A percentile compares a stretch with the other conserved stretches of the same genome.
phyloP scores from a whole-genome alignment of 1,284 basidiomycete species.

The Irpex sp. region DNA sequence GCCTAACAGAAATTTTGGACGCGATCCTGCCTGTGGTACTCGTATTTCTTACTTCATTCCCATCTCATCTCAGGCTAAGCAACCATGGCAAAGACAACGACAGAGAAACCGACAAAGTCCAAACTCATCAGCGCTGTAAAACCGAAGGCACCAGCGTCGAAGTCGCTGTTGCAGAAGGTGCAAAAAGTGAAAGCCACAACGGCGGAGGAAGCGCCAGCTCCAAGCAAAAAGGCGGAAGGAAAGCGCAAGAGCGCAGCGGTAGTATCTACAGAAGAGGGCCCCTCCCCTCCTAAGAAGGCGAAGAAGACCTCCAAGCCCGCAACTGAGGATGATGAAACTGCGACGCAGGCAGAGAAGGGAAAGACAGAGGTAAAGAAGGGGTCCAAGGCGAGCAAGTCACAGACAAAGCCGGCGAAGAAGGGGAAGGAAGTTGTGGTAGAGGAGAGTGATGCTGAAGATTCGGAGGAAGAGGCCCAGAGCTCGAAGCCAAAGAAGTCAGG shows the following conservation, averaged over 20 bases:
- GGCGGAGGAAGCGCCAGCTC: slow-evolving; percentile 10
- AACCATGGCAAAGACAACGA: slow-evolving; percentile 13
- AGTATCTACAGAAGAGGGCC: slow-evolving; percentile 18
- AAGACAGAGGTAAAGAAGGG: slow-evolving; percentile 6
- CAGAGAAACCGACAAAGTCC: slow-evolving; percentile 12
- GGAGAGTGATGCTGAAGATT: slow-evolving; percentile 1
- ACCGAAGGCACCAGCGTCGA: slow-evolving; percentile 1
- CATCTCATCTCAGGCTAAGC: not conserved
- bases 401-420: slow-evolving; percentile 7
- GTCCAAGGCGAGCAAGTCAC: not conserved
- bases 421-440: slow-evolving; percentile 4
- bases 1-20: slow-evolving; percentile 9
- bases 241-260: slow-evolving; percentile 19
- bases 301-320: slow-evolving; percentile 6
- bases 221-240: slow-evolving; percentile 8
- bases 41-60: not conserved
- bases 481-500: not conserved
- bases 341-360: too few species aligned
- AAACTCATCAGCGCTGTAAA: slow-evolving; percentile 1
- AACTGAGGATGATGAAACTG: slow-evolving; percentile 12
- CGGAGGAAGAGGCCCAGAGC: not conserved
- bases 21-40: slow-evolving; percentile 1
- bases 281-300: not conserved
- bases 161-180: not conserved
- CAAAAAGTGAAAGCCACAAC: slow-evolving; percentile 2